Base-by-base conservation (phyloP, 345 rosid genomes). In the Eutrema heterophyllum region DNA sequence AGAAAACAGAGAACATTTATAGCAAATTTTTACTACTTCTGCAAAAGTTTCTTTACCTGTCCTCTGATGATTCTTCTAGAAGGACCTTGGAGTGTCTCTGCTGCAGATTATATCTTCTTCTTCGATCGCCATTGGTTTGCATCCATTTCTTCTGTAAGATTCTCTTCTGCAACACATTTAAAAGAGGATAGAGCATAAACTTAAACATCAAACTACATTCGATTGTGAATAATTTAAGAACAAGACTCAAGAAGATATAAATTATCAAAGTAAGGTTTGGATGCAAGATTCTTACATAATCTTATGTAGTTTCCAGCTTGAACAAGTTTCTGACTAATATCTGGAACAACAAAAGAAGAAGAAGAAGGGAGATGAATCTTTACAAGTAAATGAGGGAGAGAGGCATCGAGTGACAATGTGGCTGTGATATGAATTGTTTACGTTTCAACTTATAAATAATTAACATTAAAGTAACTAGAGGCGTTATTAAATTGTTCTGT, bases 81-180 rank as follows among this genome's bases (percentile, higher is more conserved):
- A 58, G 72, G 36, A 57, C 10, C 10, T 58, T 77, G 76, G 7
- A 71, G 51, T 66, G 57, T 43, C 58, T 77, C 80, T 57, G 69
- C 72, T 24, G 32, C 29, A 71, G 68, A 71, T 40, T 77, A 72
- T 58, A 58, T 15, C 49, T 71, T 77, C 32, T 71, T 77, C 68
- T 66, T 76, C n/a, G 71, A 71, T 43, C 53, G 32, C 80, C 77
- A 77, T 62, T 71, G 72, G 68, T 59, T 77, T 71, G 77, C 61
- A 41, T 77, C 72, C 80, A 77, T 77, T 63, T 45, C 18, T 48
- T 64, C 68, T 70, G 40, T 40, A 40, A 58, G 18, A 5, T 45
- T 13, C 29, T 41, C 33, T 55, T 73, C 64, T 29, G 53, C 15
- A 40, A 38, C 32, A 73, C 41, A 36, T 26, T 26, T 4, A 27